These are phyloP conservation scores for Neonectria ditissima DNA, from an alignment of 2,329 filamentous ascomycete species.

Conservation along the genomic window DNA sequence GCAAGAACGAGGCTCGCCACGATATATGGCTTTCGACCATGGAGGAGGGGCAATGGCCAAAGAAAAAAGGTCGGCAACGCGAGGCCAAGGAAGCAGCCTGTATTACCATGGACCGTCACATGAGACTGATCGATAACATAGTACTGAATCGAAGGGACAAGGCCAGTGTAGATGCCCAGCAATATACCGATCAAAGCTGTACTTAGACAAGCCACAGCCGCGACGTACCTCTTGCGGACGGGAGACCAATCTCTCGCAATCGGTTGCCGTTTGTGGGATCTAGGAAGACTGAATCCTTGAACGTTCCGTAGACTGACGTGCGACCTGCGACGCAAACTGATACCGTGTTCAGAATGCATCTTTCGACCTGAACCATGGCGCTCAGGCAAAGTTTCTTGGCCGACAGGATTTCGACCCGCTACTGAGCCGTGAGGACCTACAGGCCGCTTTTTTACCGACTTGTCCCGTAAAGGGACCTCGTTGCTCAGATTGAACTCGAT, in stretches of 20 bases:
- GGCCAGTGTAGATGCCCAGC: constrained; percentile 80
- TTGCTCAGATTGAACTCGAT: background rate
- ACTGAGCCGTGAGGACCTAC: constrained; percentile 15
- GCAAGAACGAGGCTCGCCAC: constrained; percentile 74
- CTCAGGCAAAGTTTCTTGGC: constrained; percentile 43
- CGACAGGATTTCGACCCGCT: constrained; percentile 29
- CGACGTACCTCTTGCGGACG: constrained; percentile 75
- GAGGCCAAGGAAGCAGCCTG: constrained; percentile 77
- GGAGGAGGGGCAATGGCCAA: constrained; percentile 80
- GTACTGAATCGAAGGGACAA: constrained; percentile 84
- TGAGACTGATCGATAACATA: constrained; percentile 77
- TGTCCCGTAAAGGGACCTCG: background rate
- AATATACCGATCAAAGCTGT: constrained; percentile 78
- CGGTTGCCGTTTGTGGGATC: constrained; percentile 69
- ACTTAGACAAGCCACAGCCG: constrained; percentile 77
- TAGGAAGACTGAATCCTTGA: constrained; percentile 64
- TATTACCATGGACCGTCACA: constrained; percentile 77
- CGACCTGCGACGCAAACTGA: constrained; percentile 62
- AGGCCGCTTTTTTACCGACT: constrained; percentile 7
- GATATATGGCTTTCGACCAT: constrained; percentile 83
- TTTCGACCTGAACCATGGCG: constrained; percentile 41
- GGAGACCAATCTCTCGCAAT: constrained; percentile 80
- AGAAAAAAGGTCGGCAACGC: constrained; percentile 76
- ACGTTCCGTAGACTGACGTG: constrained; percentile 66
- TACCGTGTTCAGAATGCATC: constrained; percentile 47